Conservation (phyloP, 495 filamentous ascomycete genomes). For the Aspergillus kassunensis region DNA sequence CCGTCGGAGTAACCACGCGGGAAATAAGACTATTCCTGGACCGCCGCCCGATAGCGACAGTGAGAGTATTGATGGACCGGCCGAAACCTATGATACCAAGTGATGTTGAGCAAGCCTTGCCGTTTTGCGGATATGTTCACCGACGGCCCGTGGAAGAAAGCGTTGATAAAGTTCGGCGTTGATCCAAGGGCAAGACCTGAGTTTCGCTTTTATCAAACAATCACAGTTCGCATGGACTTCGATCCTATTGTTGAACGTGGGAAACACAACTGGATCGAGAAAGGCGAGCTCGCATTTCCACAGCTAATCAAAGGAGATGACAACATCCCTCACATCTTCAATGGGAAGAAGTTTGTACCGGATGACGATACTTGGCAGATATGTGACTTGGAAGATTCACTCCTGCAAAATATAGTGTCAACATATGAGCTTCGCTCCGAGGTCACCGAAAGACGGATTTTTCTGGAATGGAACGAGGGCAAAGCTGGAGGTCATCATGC, state of each 20-base stretch:
- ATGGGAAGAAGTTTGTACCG: background rate
- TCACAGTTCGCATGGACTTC: background rate
- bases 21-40: background rate
- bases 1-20: background rate
- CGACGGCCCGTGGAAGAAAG: background rate
- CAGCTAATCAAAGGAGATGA: background rate
- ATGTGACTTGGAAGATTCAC: background rate
- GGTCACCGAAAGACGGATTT: background rate
- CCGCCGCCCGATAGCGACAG: background rate
- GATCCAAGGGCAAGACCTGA: background rate
- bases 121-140: background rate
- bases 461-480: slow-evolving; percentile 1
- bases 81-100: background rate
- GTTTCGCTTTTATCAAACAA: background rate
- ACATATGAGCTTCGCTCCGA: background rate
- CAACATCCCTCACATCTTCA: slow-evolving; percentile 1
- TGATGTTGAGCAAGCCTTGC: background rate
- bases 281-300: background rate
- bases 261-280: slow-evolving; percentile 26
- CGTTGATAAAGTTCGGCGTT: background rate
- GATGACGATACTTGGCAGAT: slow-evolving; percentile 2
- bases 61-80: background rate
- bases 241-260: background rate
- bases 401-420: background rate
- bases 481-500: background rate